phyloP scores from a whole-genome alignment of 2,329 filamentous ascomycete species.

The Apiospora rasikravindrae region DNA sequence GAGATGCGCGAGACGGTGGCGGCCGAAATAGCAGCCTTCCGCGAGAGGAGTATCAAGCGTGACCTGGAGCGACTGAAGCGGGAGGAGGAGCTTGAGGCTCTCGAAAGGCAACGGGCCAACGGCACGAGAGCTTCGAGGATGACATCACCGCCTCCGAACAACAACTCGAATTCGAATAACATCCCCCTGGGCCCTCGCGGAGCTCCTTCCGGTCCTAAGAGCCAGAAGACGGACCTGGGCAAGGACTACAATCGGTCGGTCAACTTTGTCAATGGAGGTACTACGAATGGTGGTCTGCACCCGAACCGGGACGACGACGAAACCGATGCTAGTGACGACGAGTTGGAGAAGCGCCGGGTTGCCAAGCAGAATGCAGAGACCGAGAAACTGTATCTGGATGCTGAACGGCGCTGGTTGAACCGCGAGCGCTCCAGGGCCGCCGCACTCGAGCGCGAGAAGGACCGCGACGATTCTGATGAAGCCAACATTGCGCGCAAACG shows the following conservation, averaged over 20 bases:
- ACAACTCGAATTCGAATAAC: slow-evolving; percentile 63
- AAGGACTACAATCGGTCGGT: slow-evolving; percentile 64
- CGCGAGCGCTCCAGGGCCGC: slow-evolving; percentile 83
- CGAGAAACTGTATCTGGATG: slow-evolving; percentile 82
- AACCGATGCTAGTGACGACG: slow-evolving; percentile 84
- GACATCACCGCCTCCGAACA: slow-evolving; percentile 67
- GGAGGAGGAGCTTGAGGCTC: slow-evolving; percentile 91
- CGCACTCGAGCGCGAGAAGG: slow-evolving; percentile 83
- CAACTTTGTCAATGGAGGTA: slow-evolving; percentile 80
- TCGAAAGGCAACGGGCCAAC: slow-evolving; percentile 77
- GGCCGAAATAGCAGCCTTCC: slow-evolving; percentile 90
- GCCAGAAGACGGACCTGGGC: slow-evolving; percentile 56
- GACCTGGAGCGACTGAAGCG: slow-evolving; percentile 86
- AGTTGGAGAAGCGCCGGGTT: slow-evolving; percentile 75
- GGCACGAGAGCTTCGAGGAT: slow-evolving; percentile 68
- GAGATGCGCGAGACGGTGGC: slow-evolving; percentile 97
- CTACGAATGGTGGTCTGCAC: slow-evolving; percentile 62
- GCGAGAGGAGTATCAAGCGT: slow-evolving; percentile 85
- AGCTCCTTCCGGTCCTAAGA: slow-evolving; percentile 70
- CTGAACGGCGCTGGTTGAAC: slow-evolving; percentile 89
- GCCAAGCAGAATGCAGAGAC: slow-evolving; percentile 76
- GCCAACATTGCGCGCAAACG: slow-evolving; percentile 67
- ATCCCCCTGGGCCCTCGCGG: slow-evolving; percentile 77
- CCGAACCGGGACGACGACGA: slow-evolving; percentile 81
- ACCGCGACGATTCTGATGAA: slow-evolving; percentile 77